Evolutionary conservation across 192 early-diverging fungal species (phyloP).

Genomic region (Rhizoclosmatium sp.): DNA sequence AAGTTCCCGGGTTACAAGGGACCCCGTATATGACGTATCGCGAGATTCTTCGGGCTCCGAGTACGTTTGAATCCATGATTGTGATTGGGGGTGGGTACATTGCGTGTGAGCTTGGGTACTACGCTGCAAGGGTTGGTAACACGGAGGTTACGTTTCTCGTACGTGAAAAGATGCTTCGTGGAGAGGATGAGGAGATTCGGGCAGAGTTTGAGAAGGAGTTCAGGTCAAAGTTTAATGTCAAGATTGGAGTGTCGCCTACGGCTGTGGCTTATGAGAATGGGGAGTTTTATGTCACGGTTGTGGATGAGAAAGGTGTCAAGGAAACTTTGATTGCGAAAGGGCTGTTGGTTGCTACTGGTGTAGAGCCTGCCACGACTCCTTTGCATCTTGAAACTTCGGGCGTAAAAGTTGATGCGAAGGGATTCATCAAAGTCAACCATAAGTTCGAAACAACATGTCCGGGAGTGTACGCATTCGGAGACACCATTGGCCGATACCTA

Average conservation of each 20-base stretch:
- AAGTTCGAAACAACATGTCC: conserved; percentile 35
- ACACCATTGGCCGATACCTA: conserved; percentile 47
- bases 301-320: not conserved
- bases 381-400: conserved; percentile 26
- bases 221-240: conserved; percentile 18
- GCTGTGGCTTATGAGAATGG: conserved; percentile 22
- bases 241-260: conserved; percentile 1
- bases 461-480: conserved; percentile 46
- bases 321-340: conserved; percentile 8
- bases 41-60: conserved; percentile 37
- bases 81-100: conserved; percentile 54
- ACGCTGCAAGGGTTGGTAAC: conserved; percentile 40
- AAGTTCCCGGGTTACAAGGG: conserved; percentile 44
- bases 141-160: conserved; percentile 44
- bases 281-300: conserved; percentile 6
- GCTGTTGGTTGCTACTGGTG: conserved; percentile 49
- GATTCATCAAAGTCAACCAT: conserved; percentile 43
- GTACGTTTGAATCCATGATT: conserved; percentile 39
- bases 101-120: conserved; percentile 48
- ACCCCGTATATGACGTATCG: conserved; percentile 47
- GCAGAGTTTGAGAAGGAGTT: conserved; percentile 42
- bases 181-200: conserved; percentile 45
- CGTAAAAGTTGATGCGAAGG: conserved; percentile 23
- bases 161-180: conserved; percentile 43
- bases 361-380: conserved; percentile 33